Evolutionary conservation across 2,329 filamentous ascomycete genomes (phyloP).

Genomic region (Fusarium globosum): DNA sequence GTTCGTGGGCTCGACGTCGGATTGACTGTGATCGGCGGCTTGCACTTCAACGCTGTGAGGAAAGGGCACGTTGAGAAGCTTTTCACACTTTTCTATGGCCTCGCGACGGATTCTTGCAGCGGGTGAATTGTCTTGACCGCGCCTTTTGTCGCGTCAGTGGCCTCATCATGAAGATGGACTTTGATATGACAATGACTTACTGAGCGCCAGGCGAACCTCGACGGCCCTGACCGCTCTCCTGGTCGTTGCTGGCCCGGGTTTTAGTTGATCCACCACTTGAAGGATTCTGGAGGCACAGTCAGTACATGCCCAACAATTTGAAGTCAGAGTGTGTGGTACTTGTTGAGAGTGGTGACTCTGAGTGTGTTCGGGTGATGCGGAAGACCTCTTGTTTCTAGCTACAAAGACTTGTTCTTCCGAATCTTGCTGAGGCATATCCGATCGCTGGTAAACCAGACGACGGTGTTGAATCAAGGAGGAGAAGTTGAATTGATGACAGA

Average conservation of each 20-base stretch:
- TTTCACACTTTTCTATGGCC: constrained; percentile 18
- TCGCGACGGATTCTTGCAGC: constrained; percentile 22
- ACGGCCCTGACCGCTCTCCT: constrained; percentile 41
- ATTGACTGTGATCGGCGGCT: constrained; percentile 39
- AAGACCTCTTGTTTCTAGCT: constrained; percentile 35
- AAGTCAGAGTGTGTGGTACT: background rate
- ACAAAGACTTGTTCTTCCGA: constrained; percentile 38
- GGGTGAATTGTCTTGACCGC: constrained; percentile 27
- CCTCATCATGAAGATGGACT: too few relatives aligned
- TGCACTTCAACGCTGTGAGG: constrained; percentile 19
- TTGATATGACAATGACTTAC: constrained; percentile 5
- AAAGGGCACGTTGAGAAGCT: constrained; percentile 36
- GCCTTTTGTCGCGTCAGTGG: constrained; percentile 9
- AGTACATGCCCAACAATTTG: background rate
- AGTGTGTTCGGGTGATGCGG: constrained; percentile 25
- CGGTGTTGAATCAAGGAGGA: constrained; percentile 27
- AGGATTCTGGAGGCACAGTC: constrained; percentile 6
- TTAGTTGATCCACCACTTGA: constrained; percentile 16
- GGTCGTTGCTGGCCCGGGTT: constrained; percentile 30
- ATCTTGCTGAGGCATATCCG: constrained; percentile 44
- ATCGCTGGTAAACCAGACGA: constrained; percentile 41
- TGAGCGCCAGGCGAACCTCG: constrained; percentile 37
- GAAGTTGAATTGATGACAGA: constrained; percentile 24
- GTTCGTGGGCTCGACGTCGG: constrained; percentile 43
- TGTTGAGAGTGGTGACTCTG: constrained; percentile 5